Base-by-base conservation (phyloP, 169 alveolate species). In the Plasmodium gonderi region DNA sequence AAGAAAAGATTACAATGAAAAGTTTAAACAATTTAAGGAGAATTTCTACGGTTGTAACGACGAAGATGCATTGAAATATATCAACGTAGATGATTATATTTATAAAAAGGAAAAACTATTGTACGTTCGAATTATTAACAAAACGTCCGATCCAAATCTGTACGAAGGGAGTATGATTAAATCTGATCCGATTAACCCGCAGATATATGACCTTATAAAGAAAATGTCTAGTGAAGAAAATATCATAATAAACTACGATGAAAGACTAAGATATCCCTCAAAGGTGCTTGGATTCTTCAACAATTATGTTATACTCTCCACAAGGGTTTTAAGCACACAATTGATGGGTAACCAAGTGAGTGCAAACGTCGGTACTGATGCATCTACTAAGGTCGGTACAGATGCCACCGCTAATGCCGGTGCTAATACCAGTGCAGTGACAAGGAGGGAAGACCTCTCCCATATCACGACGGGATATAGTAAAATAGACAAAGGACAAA, bases 111-210 rank as follows among this genome's bases (percentile, higher is more conserved):
- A 90, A 78, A 90, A 77, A 64, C 23, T 76, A 14, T 29, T 90
- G 7, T 90, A 90, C 42, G 94, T 90, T 44, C 67, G 94, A 90
- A 90, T 90, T 36, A 51, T 90, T 14, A 90, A 90, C 44, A 90
- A 90, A 78, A 90, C 94, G 1, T 29, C 74, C 26, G 94, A 90
- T 17, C 33, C 36, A 65, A 90, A 90, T 64, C 3, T 90, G 40
- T 90, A 90, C 74, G 94, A 90, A 90, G 94, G 94, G 1, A 78
- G 91, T 79, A 90, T 90, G 94, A 47, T 29, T 64, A 60, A 78
- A 38, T n/a, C 77, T n/a, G 94, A 90, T 26, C 36, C 7, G 1
- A 65, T 90, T 29, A 60, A 77, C 38, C 31, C 60, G 29, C 31
- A 90, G 36, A 78, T 78, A 44, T 90, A 90, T 90, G 77, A 90